Percentiles rank a stretch among this genome's conserved stretches.
Evolutionary conservation across 2,329 filamentous ascomycete species (phyloP).

Genomic region (Microcyclosporella mali): DNA sequence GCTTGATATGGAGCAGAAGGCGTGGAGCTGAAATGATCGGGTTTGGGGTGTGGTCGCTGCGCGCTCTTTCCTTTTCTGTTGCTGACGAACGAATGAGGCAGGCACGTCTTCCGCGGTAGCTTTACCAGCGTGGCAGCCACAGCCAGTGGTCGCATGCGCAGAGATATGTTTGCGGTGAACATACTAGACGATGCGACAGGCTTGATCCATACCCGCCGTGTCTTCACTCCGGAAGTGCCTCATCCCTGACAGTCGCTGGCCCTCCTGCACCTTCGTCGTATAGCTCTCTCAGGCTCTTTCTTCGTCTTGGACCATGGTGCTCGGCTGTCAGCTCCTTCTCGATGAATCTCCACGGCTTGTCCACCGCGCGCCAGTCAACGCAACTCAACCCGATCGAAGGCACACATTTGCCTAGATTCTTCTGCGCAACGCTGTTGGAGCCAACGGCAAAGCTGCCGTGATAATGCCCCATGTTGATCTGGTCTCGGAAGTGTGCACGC

Average conservation of each 20-base stretch:
- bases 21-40: too few relatives aligned
- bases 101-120: too few relatives aligned
- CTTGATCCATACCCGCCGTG: background rate
- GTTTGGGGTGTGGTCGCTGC: too few relatives aligned
- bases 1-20: too few relatives aligned
- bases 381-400: constrained; percentile 36
- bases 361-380: constrained; percentile 33
- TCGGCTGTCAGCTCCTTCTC: constrained; percentile 24
- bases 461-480: constrained; percentile 32
- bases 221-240: background rate
- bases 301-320: constrained; percentile 20
- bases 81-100: too few relatives aligned
- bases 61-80: too few relatives aligned
- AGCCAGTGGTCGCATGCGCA: too few relatives aligned
- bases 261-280: constrained; percentile 15
- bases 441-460: constrained; percentile 28
- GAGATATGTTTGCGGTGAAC: too few relatives aligned
- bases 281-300: constrained; percentile 30
- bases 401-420: constrained; percentile 36
- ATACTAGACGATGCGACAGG: too few relatives aligned
- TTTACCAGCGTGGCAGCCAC: too few relatives aligned
- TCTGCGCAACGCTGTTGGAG: constrained; percentile 24
- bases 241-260: constrained; percentile 1
- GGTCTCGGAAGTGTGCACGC: constrained; percentile 37
- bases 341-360: constrained; percentile 31